Base-by-base conservation (phyloP, 306 rosid species). In the Vigna mungo region DNA sequence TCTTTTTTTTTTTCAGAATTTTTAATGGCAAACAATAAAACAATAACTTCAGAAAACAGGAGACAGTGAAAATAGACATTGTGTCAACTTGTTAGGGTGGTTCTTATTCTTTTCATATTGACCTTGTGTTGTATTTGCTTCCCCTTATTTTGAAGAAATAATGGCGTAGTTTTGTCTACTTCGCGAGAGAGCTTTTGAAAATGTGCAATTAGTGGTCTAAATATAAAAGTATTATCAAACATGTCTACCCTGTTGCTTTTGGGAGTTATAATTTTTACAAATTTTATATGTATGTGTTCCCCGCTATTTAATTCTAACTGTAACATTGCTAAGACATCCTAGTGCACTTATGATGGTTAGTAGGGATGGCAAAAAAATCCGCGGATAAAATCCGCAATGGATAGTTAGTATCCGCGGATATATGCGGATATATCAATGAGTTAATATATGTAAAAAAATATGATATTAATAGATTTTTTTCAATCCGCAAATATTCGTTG, bases 301-400 rank as follows among this genome's bases (percentile, higher is more conserved):
- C 41, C 25, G 56, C 27, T 65, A 66, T 44, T 48, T 76, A 17
- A 9, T 9, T 41, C n/a, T 46, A 73, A 78, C 23, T 54, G 52
- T 54, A 59, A 75, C 46, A 30, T 68, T 47, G 39, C 61, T 2
- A 20, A 54, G 39, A 52, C 54, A 75, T 49, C 53, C 70, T 67
- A 43, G 68, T 71, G 58, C 43, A 53, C 63, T 36, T 62, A 18
- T 59, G 51, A 56, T 66, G 64, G 16, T 77, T 66, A 44, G 39
- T 77, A n/a, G n/a, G n/a, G n/a, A n/a, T n/a, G n/a, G n/a, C n/a
- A n/a, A n/a, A n/a, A n/a, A n/a, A n/a, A n/a, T n/a, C n/a, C n/a
- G n/a, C n/a, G n/a, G n/a, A n/a, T n/a, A n/a, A n/a, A n/a, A n/a
- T n/a, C n/a, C n/a, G n/a, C n/a, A n/a, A n/a, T n/a, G n/a, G n/a